Conservation (phyloP, 306 rosid species). For the Pterocarpus santalinus region DNA sequence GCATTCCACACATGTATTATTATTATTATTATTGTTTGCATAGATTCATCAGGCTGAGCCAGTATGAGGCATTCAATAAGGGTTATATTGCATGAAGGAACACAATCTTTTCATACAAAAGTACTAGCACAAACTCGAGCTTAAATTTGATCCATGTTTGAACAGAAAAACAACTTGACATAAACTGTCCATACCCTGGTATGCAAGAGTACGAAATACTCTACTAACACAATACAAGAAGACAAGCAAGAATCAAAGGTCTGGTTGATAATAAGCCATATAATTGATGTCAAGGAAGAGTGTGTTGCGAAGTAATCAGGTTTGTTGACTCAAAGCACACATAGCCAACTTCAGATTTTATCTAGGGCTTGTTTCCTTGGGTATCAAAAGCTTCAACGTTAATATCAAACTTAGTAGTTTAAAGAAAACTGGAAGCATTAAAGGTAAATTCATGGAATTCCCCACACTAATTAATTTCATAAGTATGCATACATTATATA, state of each 20-base stretch:
- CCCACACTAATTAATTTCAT: not conserved
- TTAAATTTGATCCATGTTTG: constrained; percentile 1
- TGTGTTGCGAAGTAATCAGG: not conserved
- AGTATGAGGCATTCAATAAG: constrained; percentile 14
- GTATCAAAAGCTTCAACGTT: constrained; percentile 13
- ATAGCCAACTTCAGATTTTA: constrained; percentile 22
- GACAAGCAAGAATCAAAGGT: not conserved
- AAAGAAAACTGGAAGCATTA: not conserved
- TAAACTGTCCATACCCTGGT: not conserved
- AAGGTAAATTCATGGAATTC: constrained; percentile 2
- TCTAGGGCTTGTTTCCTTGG: not conserved
- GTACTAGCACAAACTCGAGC: constrained; percentile 26
- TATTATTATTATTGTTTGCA: not conserved
- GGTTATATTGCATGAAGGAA: not conserved
- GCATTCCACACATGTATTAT: not conserved
- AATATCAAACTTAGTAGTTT: not conserved
- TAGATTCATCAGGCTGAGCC: constrained; percentile 27
- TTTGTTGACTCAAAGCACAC: constrained; percentile 25
- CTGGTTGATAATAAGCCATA: constrained; percentile 16
- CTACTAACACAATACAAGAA: constrained; percentile 1
- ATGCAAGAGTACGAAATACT: not conserved
- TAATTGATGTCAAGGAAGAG: constrained; percentile 11
- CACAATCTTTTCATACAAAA: constrained; percentile 1
- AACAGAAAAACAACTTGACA: not conserved
- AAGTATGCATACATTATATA: constrained; percentile 9